Evolutionary conservation across 768 basidiomycete genomes (phyloP).

Genomic region (Galerina sulciceps): DNA sequence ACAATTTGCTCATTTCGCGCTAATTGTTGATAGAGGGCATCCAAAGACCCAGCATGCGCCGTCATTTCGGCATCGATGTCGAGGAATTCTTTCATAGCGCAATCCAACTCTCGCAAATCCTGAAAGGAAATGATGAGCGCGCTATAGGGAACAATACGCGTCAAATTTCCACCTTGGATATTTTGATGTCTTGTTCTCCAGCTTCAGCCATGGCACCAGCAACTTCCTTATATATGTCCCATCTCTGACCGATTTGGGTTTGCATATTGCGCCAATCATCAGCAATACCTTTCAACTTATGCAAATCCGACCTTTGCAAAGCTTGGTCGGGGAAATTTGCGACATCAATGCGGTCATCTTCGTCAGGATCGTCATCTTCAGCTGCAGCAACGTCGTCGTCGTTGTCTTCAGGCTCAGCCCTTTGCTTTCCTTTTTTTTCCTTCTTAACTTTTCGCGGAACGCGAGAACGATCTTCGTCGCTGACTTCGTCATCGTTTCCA

Average conservation of each 20-base stretch:
- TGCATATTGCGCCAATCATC: constrained; percentile 66
- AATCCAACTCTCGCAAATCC: constrained; percentile 65
- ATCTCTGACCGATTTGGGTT: constrained; percentile 49
- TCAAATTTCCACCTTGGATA: constrained; percentile 48
- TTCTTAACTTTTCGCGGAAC: constrained; percentile 32
- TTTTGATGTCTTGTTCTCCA: constrained; percentile 52
- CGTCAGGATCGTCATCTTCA: constrained; percentile 41
- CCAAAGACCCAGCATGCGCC: constrained; percentile 56
- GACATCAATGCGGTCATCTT: constrained; percentile 62
- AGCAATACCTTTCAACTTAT: constrained; percentile 59
- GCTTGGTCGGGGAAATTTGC: constrained; percentile 70
- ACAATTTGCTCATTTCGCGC: constrained; percentile 64
- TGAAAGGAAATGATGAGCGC: constrained; percentile 25
- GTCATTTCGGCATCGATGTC: constrained; percentile 68
- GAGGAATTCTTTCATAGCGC: constrained; percentile 67
- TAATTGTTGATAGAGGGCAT: constrained; percentile 59
- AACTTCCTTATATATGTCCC: constrained; percentile 42
- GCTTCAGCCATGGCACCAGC: constrained; percentile 66
- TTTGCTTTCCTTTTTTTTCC: constrained; percentile 39
- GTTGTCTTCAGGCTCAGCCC: constrained; percentile 26
- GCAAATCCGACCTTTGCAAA: constrained; percentile 53
- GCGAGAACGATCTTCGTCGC: constrained; percentile 43
- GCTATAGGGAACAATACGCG: not conserved
- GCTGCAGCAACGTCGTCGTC: constrained; percentile 22
- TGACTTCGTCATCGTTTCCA: constrained; percentile 46